Evolutionary conservation across 1,139 yeast species (phyloP).

Genomic region (Blastobotrys elegans): DNA sequence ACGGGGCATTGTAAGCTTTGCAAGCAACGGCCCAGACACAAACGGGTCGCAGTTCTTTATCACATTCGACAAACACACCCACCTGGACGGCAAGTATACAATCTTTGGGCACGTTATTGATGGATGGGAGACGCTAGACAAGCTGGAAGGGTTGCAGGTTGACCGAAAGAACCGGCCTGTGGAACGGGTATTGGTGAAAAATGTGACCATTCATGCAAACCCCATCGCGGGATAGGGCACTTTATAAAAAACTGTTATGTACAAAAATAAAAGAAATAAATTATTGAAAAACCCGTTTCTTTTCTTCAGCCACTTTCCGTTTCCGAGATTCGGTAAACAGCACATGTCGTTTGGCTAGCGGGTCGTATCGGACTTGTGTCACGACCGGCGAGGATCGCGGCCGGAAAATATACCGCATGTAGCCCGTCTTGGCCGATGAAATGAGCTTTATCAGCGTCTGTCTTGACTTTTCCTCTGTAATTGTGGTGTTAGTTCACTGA

Average conservation of each 20-base stretch:
- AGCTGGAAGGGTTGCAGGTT: conserved; percentile 38
- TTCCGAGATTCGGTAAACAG: conserved; percentile 83
- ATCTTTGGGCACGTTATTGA: conserved; percentile 53
- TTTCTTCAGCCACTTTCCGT: conserved; percentile 67
- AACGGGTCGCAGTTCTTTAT: conserved; percentile 45
- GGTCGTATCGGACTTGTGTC: conserved; percentile 86
- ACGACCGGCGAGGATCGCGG: conserved; percentile 79
- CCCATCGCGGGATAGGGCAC: conserved; percentile 33
- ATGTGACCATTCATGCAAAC: conserved; percentile 39
- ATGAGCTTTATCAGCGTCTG: conserved; percentile 57
- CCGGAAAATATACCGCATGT: conserved; percentile 69
- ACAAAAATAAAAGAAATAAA: neutral
- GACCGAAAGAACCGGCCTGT: conserved; percentile 41
- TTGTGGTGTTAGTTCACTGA: neutral
- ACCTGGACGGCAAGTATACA: conserved; percentile 53
- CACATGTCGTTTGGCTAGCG: conserved; percentile 73
- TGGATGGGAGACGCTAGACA: conserved; percentile 34
- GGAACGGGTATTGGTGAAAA: conserved; percentile 27
- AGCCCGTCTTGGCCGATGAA: conserved; percentile 86
- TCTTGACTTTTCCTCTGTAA: conserved; percentile 24
- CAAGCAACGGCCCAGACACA: conserved; percentile 42
- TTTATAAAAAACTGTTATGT: neutral
- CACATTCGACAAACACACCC: conserved; percentile 37
- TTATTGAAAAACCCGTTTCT: conserved; percentile 29
- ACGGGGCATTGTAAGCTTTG: conserved; percentile 45